These are phyloP conservation scores for Cutaneotrichosporon curvatum DNA, from an alignment of 1,284 basidiomycete species.

Conservation along the genomic window DNA sequence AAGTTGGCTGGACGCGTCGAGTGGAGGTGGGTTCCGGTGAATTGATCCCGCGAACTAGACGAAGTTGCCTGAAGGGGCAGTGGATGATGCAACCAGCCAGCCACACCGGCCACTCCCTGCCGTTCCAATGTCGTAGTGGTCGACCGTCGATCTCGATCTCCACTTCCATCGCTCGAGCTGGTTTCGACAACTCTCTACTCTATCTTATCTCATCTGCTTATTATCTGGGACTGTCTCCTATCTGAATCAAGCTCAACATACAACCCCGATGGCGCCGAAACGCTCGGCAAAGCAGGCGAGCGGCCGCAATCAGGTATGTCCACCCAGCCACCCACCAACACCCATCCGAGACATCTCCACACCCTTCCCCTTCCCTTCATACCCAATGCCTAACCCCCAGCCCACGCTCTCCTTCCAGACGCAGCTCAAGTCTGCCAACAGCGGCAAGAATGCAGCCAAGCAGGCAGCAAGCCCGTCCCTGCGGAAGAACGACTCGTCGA, in stretches of 20 bases:
- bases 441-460: constrained; percentile 4
- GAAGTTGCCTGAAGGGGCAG: no score
- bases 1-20: neutral
- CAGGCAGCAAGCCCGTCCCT: neutral
- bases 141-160: neutral
- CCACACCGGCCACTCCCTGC: neutral
- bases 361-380: no score
- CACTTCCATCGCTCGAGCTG: neutral
- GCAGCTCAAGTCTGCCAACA: constrained; percentile 13
- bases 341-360: neutral
- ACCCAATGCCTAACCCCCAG: no score
- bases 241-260: neutral
- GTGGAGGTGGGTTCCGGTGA: neutral
- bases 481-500: constrained; percentile 2
- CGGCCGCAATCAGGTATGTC: constrained; percentile 21
- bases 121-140: no score
- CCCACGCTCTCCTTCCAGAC: constrained; percentile 26
- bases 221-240: no score
- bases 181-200: neutral
- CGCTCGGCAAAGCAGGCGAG: constrained; percentile 18
- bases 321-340: neutral
- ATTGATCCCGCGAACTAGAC: no score
- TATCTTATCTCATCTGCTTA: no score
- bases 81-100: constrained; percentile 1
- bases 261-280: constrained; percentile 14